Conservation (phyloP, 768 basidiomycete genomes). For the Trametes cinnabarina region DNA sequence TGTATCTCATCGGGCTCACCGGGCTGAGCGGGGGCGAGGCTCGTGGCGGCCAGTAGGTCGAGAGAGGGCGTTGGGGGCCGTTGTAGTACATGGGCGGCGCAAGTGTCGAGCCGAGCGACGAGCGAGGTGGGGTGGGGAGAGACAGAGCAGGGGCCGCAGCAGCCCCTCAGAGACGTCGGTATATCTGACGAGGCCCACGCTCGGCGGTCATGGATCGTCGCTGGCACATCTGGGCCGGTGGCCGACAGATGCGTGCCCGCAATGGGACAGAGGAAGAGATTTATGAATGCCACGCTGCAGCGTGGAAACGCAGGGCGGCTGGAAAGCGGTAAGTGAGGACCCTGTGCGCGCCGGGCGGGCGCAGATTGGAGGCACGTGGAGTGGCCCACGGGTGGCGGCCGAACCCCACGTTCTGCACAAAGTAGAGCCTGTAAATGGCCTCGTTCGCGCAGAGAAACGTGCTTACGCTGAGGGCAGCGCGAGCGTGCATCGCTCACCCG, state of each 20-base stretch:
- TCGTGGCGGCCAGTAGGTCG: constrained; percentile 24
- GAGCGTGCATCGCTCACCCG: too few species aligned
- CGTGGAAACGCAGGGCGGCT: constrained; percentile 6
- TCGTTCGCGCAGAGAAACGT: not conserved
- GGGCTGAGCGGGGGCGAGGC: constrained; percentile 19
- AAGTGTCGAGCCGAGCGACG: not conserved
- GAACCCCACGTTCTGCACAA: not conserved
- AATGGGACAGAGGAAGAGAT: constrained; percentile 12
- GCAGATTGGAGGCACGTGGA: constrained; percentile 24
- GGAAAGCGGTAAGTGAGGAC: constrained; percentile 19
- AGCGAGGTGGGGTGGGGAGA: not conserved
- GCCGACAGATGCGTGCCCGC: constrained; percentile 6
- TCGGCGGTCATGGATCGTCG: constrained; percentile 6
- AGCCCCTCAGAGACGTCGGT: constrained; percentile 4
- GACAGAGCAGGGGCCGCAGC: constrained; percentile 8
- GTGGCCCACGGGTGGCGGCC: not conserved
- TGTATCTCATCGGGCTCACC: constrained; percentile 18
- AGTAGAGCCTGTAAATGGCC: not conserved
- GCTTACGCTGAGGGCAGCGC: not conserved
- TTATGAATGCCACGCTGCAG: constrained; percentile 31
- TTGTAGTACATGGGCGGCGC: constrained; percentile 20
- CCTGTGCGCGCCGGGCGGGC: constrained; percentile 5
- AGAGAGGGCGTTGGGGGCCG: constrained; percentile 24
- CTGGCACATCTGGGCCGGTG: constrained; percentile 13
- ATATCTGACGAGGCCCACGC: constrained; percentile 18